phyloP scores from a whole-genome alignment of 495 filamentous ascomycete species.

The Penicillium egyptiacum region DNA sequence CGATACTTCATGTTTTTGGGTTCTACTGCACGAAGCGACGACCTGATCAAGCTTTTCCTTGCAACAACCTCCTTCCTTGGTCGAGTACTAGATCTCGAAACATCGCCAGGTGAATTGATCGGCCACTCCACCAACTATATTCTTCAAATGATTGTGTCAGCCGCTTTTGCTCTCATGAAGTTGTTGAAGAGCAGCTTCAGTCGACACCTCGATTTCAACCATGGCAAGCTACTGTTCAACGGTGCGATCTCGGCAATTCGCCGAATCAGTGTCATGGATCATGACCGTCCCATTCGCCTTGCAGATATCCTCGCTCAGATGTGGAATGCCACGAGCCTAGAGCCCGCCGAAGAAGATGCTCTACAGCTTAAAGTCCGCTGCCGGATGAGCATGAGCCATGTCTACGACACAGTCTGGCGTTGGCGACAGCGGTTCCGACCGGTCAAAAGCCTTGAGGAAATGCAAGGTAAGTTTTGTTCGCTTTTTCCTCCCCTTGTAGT shows the following conservation, averaged over 20 bases:
- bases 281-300: conserved; percentile 71
- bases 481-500: background rate
- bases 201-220: conserved; percentile 63
- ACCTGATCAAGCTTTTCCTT: conserved; percentile 67
- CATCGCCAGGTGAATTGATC: conserved; percentile 55
- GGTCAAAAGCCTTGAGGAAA: conserved; percentile 43
- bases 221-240: conserved; percentile 76
- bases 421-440: conserved; percentile 49
- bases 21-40: conserved; percentile 62
- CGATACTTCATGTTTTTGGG: conserved; percentile 49
- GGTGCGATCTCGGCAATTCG: conserved; percentile 75
- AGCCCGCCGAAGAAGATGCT: conserved; percentile 37
- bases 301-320: conserved; percentile 51
- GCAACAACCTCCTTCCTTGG: conserved; percentile 56
- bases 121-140: conserved; percentile 82
- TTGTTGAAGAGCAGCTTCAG: conserved; percentile 78
- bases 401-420: conserved; percentile 52
- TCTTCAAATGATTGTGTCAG: conserved; percentile 89
- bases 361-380: conserved; percentile 49
- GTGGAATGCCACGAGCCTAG: conserved; percentile 46
- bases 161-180: conserved; percentile 82
- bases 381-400: conserved; percentile 54
- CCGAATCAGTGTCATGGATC: conserved; percentile 74
- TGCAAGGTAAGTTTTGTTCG: conserved; percentile 34
- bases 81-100: conserved; percentile 49